These are phyloP conservation scores for Pythium scleroteichum DNA, from an alignment of 352 stramenopile species.

Conservation along the genomic window DNA sequence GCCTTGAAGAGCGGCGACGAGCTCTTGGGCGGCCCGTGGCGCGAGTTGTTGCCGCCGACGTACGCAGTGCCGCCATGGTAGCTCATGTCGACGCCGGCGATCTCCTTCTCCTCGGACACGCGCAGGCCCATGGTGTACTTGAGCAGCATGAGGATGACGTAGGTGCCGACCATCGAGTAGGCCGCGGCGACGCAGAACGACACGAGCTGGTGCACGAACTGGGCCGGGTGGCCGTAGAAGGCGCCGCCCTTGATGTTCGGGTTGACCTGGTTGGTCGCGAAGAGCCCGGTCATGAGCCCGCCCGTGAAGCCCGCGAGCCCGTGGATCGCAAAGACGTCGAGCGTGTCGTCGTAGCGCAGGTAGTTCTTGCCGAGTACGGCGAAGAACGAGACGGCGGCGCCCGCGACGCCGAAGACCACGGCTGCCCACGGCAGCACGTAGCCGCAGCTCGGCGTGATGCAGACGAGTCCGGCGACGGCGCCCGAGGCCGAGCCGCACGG, in stretches of 20 bases:
- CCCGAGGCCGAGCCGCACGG: conserved; percentile 63
- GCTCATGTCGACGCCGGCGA: conserved; percentile 75
- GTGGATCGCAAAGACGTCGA: conserved; percentile 83
- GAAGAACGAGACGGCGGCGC: conserved; percentile 49
- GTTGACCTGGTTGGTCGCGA: conserved; percentile 59
- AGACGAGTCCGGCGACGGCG: conserved; percentile 61
- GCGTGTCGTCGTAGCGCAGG: conserved; percentile 75
- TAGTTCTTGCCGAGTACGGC: conserved; percentile 66
- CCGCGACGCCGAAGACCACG: conserved; percentile 71
- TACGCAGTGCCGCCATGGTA: conserved; percentile 78
- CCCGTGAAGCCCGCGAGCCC: conserved; percentile 63
- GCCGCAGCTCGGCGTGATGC: conserved; percentile 69
- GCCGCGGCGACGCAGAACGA: conserved; percentile 55
- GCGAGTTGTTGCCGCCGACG: conserved; percentile 33
- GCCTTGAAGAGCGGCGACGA: conserved; percentile 36
- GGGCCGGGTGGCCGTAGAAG: conserved; percentile 50
- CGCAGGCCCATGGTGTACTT: conserved; percentile 73
- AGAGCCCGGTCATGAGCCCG: conserved; percentile 67
- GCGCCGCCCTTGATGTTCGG: conserved; percentile 52
- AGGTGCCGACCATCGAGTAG: conserved; percentile 70
- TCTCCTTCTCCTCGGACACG: conserved; percentile 77
- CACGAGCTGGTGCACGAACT: conserved; percentile 58
- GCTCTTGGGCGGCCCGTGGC: conserved; percentile 23
- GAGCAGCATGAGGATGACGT: conserved; percentile 69
- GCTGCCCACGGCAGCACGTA: conserved; percentile 74